Evolutionary conservation across 371 early-diverging fungal species (phyloP).

Genomic region (Lichtheimia hyalospora): DNA sequence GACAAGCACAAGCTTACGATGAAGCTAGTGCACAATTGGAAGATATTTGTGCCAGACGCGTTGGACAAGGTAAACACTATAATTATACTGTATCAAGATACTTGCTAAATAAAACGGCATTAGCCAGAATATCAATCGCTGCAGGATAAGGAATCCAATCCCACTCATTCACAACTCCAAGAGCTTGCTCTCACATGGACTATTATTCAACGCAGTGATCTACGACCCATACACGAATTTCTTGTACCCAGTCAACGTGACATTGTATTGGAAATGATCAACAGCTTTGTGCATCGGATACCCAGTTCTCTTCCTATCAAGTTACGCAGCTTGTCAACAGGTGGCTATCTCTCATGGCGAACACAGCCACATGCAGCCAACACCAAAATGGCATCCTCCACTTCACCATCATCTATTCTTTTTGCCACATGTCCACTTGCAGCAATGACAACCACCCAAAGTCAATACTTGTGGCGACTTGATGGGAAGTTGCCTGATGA

Average conservation of each 20-base stretch:
- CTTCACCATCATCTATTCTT: background rate
- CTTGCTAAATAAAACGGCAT: constrained; percentile 14
- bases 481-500: constrained; percentile 1
- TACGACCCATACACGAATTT: constrained; percentile 42
- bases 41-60: background rate
- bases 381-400: background rate
- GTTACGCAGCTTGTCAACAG: constrained; percentile 27
- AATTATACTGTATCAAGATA: background rate
- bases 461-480: constrained; percentile 32
- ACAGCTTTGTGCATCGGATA: constrained; percentile 24
- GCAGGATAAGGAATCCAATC: background rate
- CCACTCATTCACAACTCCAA: background rate
- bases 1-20: constrained; percentile 21
- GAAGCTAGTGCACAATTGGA: constrained; percentile 13
- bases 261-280: constrained; percentile 24
- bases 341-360: constrained; percentile 39
- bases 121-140: constrained; percentile 11
- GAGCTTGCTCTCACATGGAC: constrained; percentile 13
- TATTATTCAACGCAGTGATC: constrained; percentile 31
- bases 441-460: constrained; percentile 1
- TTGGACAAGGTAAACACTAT: constrained; percentile 1
- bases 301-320: constrained; percentile 31
- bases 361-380: constrained; percentile 9
- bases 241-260: constrained; percentile 16
- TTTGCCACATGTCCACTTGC: constrained; percentile 7